Conservation (phyloP, 1,284 basidiomycete species). For the Ganoderma sp. region DNA sequence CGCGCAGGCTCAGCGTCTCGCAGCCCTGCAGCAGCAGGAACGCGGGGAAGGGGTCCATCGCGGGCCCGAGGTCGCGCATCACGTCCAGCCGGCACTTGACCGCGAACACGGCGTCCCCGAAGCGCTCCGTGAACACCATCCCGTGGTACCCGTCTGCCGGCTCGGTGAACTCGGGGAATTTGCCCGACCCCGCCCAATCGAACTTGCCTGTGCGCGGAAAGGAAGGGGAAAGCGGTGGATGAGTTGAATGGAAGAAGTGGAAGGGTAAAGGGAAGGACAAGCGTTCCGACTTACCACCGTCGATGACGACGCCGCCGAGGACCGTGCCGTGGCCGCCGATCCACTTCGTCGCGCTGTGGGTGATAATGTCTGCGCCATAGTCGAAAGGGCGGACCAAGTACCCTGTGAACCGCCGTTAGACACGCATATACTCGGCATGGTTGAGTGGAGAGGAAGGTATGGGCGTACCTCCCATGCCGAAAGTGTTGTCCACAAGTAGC, state of each 20-base stretch:
- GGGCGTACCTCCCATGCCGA: slow-evolving; percentile 75
- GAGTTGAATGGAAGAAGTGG: neutral
- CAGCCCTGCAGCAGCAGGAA: slow-evolving; percentile 85
- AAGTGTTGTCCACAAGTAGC: slow-evolving; percentile 89
- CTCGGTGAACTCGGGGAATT: slow-evolving; percentile 84
- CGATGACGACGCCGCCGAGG: slow-evolving; percentile 84
- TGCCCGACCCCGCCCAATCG: slow-evolving; percentile 80
- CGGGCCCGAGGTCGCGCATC: slow-evolving; percentile 80
- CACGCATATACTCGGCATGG: neutral
- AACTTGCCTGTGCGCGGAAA: slow-evolving; percentile 67
- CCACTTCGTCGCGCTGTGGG: slow-evolving; percentile 92
- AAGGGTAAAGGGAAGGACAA: neutral
- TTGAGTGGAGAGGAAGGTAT: neutral
- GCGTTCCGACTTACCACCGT: slow-evolving; percentile 55
- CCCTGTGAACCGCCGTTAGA: slow-evolving; percentile 45
- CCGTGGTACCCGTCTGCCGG: slow-evolving; percentile 89
- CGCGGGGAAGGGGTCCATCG: slow-evolving; percentile 82
- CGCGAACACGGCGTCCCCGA: slow-evolving; percentile 75
- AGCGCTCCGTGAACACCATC: slow-evolving; percentile 72
- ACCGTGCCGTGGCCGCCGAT: slow-evolving; percentile 91
- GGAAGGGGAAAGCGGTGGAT: neutral
- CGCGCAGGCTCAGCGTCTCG: slow-evolving; percentile 86
- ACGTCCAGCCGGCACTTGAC: slow-evolving; percentile 78
- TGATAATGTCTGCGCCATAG: slow-evolving; percentile 82
- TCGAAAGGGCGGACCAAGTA: slow-evolving; percentile 79